phyloP scores from a whole-genome alignment of 148 eudicot genomes.

The Silene conica region DNA sequence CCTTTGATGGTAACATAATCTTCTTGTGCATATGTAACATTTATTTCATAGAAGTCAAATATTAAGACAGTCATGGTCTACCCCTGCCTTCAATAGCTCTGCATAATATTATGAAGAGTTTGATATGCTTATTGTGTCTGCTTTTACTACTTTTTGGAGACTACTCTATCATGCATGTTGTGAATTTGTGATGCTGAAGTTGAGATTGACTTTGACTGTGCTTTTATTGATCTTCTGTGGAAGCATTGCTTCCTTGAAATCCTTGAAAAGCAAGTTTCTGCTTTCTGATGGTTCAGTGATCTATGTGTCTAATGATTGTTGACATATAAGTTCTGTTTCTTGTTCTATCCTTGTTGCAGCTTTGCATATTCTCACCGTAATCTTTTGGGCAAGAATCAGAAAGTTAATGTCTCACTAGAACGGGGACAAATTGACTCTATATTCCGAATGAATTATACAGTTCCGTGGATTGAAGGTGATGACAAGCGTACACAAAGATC shows the following conservation, averaged over 20 bases:
- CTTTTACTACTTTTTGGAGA: neutral
- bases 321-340: constrained; percentile 1
- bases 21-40: neutral
- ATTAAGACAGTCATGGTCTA: neutral
- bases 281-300: neutral
- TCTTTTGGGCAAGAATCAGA: constrained; percentile 94
- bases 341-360: constrained; percentile 48
- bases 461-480: constrained; percentile 99
- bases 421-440: constrained; percentile 98
- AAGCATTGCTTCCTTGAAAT: neutral
- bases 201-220: neutral
- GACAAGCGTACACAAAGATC: constrained; percentile 94
- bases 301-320: constrained; percentile 1
- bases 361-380: constrained; percentile 90
- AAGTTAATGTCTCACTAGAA: constrained; percentile 83
- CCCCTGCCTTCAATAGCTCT: neutral
- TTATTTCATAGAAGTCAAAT: neutral
- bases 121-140: neutral
- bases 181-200: neutral
- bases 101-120: neutral
- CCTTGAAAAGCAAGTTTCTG: neutral
- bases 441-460: constrained; percentile 85
- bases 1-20: too few relatives aligned
- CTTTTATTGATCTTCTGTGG: neutral
- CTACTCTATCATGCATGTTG: neutral